Conservation (phyloP, 1,139 yeast species). For the Candida labiduridarum region DNA sequence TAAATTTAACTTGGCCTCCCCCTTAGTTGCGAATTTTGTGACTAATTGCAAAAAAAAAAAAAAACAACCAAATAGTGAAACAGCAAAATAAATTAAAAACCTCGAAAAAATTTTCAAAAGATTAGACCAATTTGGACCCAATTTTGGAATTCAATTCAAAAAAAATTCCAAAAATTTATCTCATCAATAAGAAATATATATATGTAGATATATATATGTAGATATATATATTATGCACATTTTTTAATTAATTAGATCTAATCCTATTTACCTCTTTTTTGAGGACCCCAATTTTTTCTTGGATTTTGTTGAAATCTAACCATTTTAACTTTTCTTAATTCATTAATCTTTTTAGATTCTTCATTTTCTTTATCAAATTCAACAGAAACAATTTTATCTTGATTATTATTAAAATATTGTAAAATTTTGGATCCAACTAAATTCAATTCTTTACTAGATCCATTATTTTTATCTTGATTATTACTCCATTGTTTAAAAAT, state of each 20-base stretch:
- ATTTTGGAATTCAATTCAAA: no score
- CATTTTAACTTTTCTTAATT: constrained; percentile 72
- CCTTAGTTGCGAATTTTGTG: no score
- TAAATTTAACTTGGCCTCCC: no score
- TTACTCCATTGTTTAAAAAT: constrained; percentile 64
- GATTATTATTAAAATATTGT: constrained; percentile 29
- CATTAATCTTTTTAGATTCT: constrained; percentile 55
- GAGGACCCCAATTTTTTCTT: constrained; percentile 95
- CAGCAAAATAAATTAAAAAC: no score
- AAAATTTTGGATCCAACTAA: constrained; percentile 69
- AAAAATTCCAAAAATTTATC: no score
- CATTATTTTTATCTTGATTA: background rate
- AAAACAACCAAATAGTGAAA: no score
- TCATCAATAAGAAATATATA: no score
- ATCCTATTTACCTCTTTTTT: constrained; percentile 24
- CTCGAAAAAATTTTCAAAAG: no score
- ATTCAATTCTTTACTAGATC: background rate
- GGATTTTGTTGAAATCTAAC: constrained; percentile 92
- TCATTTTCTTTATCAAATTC: constrained; percentile 53
- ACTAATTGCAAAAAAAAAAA: no score
- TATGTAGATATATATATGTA: no score
- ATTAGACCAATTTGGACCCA: no score
- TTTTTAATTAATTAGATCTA: background rate
- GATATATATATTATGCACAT: no score
- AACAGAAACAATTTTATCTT: constrained; percentile 30